Evolutionary conservation across 2,329 filamentous ascomycete species (phyloP), one percentile per base, ranked within the genome.

Genomic region (Hymenoscyphus scutula): DNA sequence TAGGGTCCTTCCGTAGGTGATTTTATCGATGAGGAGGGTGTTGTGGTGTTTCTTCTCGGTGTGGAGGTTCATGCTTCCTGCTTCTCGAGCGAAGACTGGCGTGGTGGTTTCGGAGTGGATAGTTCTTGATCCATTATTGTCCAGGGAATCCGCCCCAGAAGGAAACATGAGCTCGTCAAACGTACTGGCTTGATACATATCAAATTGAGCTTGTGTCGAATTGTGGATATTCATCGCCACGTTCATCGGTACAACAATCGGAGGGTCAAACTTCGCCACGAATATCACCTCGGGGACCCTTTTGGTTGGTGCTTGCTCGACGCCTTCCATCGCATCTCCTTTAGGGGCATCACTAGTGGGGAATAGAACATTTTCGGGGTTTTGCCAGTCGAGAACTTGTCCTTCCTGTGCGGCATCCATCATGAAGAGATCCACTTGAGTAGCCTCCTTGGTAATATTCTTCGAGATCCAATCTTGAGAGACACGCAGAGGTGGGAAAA

Each of bases 401-500:
- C 66, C 70, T 3, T 74, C 76, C 5, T 74, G 72, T 13, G 73
- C 62, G 13, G 72, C 70, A 48, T 48, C 41, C n/a, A 48, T 7
- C n/a, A 71, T 62, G 5, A 78, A 68, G 64, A 76, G 72, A 65
- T 80, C 74, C 70, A 76, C 79, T 8, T 75, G 79, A 48, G 77
- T 78, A 66, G 79, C 76, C 2, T 80, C 73, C 69, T 89, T 90
- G 71, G 85, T 80, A n/a, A 92, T 80, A 1, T 81, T 77, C 29
- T 86, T 81, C 8, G 87, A 87, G 58, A 95, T 84, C 91, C 91
- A 95, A 60, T 85, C 80, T 63, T 89, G 82, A 0, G 90, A 91
- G 41, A 92, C 82, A 19, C 90, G 84, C 27, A 92, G 82, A 0
- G 90, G 84, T 1, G 82, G 77, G 78, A 84, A 82, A 53, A 74